A percentile compares a stretch with the other conserved stretches of the same genome.
Evolutionary conservation across 1,284 basidiomycete genomes (phyloP).

Genomic region (Irpex rosettiformis): DNA sequence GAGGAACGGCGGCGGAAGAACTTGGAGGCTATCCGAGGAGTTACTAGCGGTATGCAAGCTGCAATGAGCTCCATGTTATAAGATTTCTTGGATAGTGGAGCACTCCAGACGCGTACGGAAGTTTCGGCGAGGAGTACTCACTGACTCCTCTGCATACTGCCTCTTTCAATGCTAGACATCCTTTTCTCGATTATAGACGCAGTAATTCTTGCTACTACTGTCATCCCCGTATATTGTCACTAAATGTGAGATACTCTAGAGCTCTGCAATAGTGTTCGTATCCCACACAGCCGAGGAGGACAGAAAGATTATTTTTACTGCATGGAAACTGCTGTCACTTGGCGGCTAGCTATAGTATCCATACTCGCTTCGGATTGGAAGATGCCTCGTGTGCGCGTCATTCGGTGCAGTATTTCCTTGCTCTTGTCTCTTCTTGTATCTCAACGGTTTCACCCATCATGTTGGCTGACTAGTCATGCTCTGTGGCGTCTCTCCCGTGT

Average conservation of each 20-base stretch:
- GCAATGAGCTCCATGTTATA: slow-evolving; percentile 18
- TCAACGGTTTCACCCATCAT: background rate
- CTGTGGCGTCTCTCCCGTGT: background rate
- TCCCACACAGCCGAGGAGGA: background rate
- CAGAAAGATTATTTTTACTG: background rate
- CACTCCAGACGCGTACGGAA: background rate
- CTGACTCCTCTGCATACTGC: background rate
- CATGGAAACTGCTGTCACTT: background rate
- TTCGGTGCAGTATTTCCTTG: background rate
- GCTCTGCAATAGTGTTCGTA: background rate
- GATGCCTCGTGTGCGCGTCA: background rate
- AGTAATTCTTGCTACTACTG: no score
- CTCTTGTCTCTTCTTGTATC: background rate
- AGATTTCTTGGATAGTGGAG: background rate
- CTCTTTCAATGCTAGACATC: background rate
- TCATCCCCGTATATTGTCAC: no score
- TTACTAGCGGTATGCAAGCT: slow-evolving; percentile 44
- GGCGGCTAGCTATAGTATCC: background rate
- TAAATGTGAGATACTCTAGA: no score
- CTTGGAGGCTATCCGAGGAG: slow-evolving; percentile 37
- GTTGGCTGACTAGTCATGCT: background rate
- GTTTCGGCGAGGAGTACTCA: background rate
- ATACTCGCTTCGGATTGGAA: background rate
- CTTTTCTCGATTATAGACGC: background rate
- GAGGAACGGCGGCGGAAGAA: slow-evolving; percentile 44